phyloP scores from a whole-genome alignment of 345 rosid species.

The Corchorus capsularis region DNA sequence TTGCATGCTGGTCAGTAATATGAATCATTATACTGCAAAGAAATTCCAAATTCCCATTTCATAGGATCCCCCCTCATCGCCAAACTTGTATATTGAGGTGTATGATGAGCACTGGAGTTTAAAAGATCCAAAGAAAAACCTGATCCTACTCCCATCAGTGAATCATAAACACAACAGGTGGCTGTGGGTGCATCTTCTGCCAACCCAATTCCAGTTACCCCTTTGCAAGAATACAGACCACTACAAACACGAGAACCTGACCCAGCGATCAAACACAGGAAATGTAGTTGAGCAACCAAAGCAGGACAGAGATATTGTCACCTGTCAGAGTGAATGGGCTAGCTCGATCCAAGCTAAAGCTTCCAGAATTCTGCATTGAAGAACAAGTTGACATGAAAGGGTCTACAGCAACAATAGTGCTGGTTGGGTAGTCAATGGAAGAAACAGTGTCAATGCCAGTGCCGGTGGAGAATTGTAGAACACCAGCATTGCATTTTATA shows the following conservation, averaged over 20 bases:
- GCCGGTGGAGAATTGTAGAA: conserved; percentile 55
- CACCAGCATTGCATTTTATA: conserved; percentile 47
- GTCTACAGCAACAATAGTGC: conserved; percentile 42
- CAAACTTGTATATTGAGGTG: conserved; percentile 53
- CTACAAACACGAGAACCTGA: conserved; percentile 59
- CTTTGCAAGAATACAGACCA: conserved; percentile 67
- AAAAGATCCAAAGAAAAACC: conserved; percentile 58
- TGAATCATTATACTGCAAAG: conserved; percentile 54
- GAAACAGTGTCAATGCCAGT: conserved; percentile 49
- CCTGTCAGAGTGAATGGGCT: conserved; percentile 54
- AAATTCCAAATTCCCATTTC: conserved; percentile 63
- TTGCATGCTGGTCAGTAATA: conserved; percentile 39
- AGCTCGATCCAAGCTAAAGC: conserved; percentile 54
- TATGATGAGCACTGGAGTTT: conserved; percentile 69
- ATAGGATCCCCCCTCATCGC: conserved; percentile 60
- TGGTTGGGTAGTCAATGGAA: conserved; percentile 53
- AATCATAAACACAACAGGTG: conserved; percentile 63
- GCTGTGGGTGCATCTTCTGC: conserved; percentile 52
- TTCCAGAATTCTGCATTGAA: conserved; percentile 67
- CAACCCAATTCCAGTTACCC: conserved; percentile 58
- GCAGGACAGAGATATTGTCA: conserved; percentile 54
- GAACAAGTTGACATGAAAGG: conserved; percentile 69
- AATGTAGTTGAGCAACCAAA: conserved; percentile 68
- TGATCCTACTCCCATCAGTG: conserved; percentile 46
- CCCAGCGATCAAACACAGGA: conserved; percentile 61